Base-by-base conservation (phyloP, 768 basidiomycete species). In the Boletus vermiculosoides region DNA sequence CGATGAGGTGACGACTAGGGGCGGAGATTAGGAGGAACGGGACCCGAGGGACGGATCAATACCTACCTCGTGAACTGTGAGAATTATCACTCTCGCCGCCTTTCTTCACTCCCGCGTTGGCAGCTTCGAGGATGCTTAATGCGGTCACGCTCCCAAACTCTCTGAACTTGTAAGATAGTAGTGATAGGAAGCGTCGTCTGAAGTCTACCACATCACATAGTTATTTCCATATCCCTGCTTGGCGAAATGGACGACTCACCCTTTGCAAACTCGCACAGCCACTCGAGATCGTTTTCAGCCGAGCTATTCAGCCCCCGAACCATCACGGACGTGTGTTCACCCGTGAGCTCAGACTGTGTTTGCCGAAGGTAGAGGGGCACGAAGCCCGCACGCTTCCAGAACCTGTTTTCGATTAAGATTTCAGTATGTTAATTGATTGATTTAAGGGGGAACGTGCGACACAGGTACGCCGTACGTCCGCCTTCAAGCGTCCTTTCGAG, bases 311-410 rank as follows among this genome's bases (percentile, higher is more conserved):
- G 74, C 0, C 90, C 88, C 33, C 92, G 82, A 1, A 96, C 83
- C 97, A 99, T 98, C 36, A 98, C 88, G 67, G 94, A 95, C 0
- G 92, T 91, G 68, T 97, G 90, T 73, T 99, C 97, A 39, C 97
- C 97, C 0, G 97, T 99, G 50, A 98, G 79, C 64, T 97, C 94
- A 69, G 93, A 97, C 56, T 87, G 80, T 6, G 94, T 96, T 73
- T 98, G 97, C 31, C 96, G 86, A 31, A 98, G 73, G 66, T 98
- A 98, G 15, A 98, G 78, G 0, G 97, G 97, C 0, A 92, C 82
- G 69, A 89, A 99, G 13, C 92, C 90, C 1, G 88, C 86, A 22
- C 93, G 84, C 73, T 98, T 98, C 97, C 97, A 98, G 78, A 98
- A 99, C 58, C 92, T 81, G 37, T 42, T 20, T 46, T 45, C 15